Evolutionary conservation across 805 yeast genomes (phyloP).

Genomic region (Candida arabinofermentans): DNA sequence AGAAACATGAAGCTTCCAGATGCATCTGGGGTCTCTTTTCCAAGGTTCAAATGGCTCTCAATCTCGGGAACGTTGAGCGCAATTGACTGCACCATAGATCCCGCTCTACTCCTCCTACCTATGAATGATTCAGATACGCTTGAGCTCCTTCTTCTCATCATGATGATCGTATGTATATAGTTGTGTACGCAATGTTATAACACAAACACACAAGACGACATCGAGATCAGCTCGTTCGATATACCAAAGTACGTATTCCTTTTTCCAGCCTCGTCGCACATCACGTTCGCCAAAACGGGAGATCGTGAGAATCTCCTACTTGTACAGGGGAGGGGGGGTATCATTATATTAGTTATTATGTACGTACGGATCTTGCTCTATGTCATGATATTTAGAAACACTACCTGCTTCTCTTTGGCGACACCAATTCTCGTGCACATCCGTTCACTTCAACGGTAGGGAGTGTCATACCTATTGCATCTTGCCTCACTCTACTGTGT

Average conservation of each 20-base stretch:
- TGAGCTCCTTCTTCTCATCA: slow-evolving; percentile 20
- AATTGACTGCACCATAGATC: slow-evolving; percentile 59
- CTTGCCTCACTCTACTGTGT: not conserved
- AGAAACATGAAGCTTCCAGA: not conserved
- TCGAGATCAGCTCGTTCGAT: too few species aligned
- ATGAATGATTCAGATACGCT: slow-evolving; percentile 18
- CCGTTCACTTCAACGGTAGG: not conserved
- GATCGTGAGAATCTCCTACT: too few species aligned
- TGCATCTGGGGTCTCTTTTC: not conserved
- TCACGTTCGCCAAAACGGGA: too few species aligned
- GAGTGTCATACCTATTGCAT: too few species aligned
- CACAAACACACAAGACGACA: too few species aligned
- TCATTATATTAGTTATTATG: too few species aligned
- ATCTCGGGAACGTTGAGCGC: slow-evolving; percentile 49
- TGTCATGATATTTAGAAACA: too few species aligned
- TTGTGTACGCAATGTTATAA: not conserved
- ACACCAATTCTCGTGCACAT: not conserved
- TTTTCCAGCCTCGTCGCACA: too few species aligned
- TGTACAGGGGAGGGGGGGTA: too few species aligned
- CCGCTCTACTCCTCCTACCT: slow-evolving; percentile 42
- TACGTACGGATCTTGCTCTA: too few species aligned
- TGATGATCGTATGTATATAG: not conserved
- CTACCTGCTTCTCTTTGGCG: not conserved
- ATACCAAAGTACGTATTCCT: not conserved
- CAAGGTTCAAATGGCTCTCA: slow-evolving; percentile 20